Conservation (phyloP, 352 stramenopile genomes). For the Pythium folliculosum region DNA sequence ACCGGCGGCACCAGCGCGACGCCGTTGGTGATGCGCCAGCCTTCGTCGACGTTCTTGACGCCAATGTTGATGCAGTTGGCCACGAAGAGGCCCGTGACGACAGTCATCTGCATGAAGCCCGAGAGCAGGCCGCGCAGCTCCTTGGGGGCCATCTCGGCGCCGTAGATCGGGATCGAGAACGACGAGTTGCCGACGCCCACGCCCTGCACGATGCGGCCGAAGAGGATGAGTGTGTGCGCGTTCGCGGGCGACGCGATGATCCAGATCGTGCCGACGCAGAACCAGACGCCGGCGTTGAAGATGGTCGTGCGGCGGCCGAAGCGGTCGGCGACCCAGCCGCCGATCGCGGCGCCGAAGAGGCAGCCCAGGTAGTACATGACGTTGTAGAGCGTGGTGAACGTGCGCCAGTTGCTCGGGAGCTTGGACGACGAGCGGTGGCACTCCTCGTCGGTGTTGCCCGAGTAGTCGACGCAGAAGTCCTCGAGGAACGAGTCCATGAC, state of each 20-base stretch:
- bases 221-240: constrained; percentile 29
- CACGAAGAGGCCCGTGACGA: constrained; percentile 39
- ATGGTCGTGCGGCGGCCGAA: constrained; percentile 24
- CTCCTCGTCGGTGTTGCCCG: constrained; percentile 16
- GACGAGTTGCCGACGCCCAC: constrained; percentile 42
- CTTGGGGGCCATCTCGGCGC: constrained; percentile 62
- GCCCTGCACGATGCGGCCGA: constrained; percentile 28
- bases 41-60: constrained; percentile 24
- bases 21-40: constrained; percentile 31
- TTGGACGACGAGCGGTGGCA: constrained; percentile 24
- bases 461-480: constrained; percentile 29
- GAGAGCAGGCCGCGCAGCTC: constrained; percentile 60
- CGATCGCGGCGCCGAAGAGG: constrained; percentile 24
- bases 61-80: constrained; percentile 35
- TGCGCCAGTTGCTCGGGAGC: constrained; percentile 27
- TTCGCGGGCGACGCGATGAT: constrained; percentile 23
- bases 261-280: constrained; percentile 28
- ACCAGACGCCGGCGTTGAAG: constrained; percentile 20
- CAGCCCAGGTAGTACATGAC: constrained; percentile 30
- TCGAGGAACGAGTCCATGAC: constrained; percentile 32
- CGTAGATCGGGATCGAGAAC: constrained; percentile 54
- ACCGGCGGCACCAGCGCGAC: constrained; percentile 27
- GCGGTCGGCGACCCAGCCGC: constrained; percentile 25
- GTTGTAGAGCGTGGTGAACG: constrained; percentile 30
- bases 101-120: constrained; percentile 42